Evolutionary conservation across 306 rosid species (phyloP).

Genomic region (Citrullus colocynthis): DNA sequence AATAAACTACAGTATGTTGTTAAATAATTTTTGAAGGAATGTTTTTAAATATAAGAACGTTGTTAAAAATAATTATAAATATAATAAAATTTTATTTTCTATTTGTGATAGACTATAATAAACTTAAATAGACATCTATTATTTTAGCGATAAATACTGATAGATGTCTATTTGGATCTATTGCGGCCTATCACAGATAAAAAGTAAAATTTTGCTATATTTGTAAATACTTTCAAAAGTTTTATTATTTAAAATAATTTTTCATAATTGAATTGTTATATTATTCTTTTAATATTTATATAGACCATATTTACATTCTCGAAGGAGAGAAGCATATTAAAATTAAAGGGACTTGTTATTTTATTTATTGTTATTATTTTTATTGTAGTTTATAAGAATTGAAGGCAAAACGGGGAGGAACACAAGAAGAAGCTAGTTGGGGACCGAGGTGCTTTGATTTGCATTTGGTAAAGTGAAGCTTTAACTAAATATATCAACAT

Average conservation of each 20-base stretch:
- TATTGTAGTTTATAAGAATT: constrained; percentile 4
- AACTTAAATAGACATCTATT: too few relatives aligned
- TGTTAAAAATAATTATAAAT: too few relatives aligned
- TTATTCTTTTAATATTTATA: background rate
- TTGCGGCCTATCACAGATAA: too few relatives aligned
- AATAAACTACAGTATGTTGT: background rate
- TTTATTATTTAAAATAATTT: too few relatives aligned
- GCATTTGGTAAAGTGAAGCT: constrained; percentile 22
- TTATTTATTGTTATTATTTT: background rate
- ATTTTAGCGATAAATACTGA: too few relatives aligned
- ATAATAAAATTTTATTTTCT: too few relatives aligned
- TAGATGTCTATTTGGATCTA: too few relatives aligned
- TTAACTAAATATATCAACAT: constrained; percentile 1
- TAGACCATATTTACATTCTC: background rate
- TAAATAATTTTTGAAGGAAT: too few relatives aligned
- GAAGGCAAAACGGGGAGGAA: constrained; percentile 40
- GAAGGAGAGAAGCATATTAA: constrained; percentile 14
- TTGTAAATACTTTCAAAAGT: too few relatives aligned
- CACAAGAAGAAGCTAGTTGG: constrained; percentile 53
- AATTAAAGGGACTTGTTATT: constrained; percentile 8
- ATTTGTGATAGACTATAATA: too few relatives aligned
- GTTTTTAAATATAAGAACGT: too few relatives aligned
- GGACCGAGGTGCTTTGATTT: constrained; percentile 21
- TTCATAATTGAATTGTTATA: background rate
- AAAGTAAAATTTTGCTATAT: too few relatives aligned